Conservation (phyloP, 2,329 filamentous ascomycete species). For the Curvularia sp. region DNA sequence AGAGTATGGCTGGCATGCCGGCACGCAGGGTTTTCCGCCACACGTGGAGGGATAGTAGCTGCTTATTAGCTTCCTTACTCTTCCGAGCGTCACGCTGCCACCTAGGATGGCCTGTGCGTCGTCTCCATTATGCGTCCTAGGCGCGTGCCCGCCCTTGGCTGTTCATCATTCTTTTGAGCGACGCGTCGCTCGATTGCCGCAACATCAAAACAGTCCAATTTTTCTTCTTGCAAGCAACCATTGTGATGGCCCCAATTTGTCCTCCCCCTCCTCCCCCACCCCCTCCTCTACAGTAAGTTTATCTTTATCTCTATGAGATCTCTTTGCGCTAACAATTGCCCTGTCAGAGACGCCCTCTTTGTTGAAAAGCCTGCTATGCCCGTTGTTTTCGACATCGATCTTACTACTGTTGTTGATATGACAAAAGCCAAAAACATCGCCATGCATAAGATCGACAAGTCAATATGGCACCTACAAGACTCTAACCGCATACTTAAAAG, state of each 20-base stretch:
- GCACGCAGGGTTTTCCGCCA: not conserved
- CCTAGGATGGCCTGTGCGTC: not conserved
- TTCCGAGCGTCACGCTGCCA: not conserved
- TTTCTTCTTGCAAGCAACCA: not conserved
- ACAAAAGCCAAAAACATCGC: constrained; percentile 18
- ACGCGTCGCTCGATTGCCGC: constrained; percentile 2
- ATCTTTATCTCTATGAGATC: not conserved
- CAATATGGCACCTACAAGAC: constrained; percentile 20
- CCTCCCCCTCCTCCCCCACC: not conserved
- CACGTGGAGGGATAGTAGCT: too few species aligned
- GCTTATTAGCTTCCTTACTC: too few species aligned
- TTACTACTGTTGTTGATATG: constrained; percentile 18
- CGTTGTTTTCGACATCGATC: constrained; percentile 11
- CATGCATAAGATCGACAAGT: constrained; percentile 16
- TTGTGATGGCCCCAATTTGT: constrained; percentile 6
- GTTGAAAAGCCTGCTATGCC: constrained; percentile 9
- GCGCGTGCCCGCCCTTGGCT: not conserved
- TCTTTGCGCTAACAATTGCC: constrained; percentile 1
- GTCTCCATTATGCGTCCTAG: not conserved
- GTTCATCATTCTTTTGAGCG: not conserved
- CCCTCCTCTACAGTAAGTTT: constrained; percentile 3
- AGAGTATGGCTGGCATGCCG: too few species aligned
- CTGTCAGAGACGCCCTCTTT: constrained; percentile 1
- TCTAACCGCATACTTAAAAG: constrained; percentile 22
- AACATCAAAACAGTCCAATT: not conserved